A percentile compares a stretch with the other conserved stretches of the same genome.
Conservation (phyloP, 805 yeast species). For the Kuraishia borneana region DNA sequence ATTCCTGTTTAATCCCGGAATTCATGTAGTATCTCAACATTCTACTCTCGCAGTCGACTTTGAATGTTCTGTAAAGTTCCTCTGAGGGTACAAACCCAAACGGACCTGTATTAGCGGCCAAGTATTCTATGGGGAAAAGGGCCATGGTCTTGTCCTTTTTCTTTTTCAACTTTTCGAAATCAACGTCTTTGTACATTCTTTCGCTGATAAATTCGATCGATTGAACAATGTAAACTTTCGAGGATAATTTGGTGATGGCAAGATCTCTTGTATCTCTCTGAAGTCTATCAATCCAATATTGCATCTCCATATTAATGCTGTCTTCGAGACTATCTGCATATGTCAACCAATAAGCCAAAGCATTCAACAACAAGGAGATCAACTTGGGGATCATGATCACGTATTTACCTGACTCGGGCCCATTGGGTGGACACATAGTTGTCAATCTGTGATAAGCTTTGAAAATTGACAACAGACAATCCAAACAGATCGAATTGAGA, state of each 20-base stretch:
- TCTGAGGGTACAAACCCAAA: conserved; percentile 11
- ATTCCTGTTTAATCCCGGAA: neutral
- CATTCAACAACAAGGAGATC: neutral
- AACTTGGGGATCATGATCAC: neutral
- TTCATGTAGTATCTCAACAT: neutral
- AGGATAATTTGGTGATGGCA: neutral
- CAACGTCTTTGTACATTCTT: neutral
- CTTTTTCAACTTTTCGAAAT: neutral
- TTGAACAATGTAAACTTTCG: neutral
- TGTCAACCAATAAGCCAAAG: neutral
- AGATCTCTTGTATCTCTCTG: neutral
- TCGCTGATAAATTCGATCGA: neutral
- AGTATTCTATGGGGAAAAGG: neutral
- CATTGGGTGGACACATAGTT: neutral
- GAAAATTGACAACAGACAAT: neutral
- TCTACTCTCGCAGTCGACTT: neutral
- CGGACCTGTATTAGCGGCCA: conserved; percentile 3
- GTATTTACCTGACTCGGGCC: neutral
- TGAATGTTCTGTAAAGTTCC: conserved; percentile 7
- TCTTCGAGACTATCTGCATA: neutral
- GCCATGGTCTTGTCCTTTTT: neutral
- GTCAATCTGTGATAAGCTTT: neutral
- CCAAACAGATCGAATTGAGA: neutral
- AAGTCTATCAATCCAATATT: neutral
- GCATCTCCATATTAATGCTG: neutral